Base-by-base conservation (phyloP, 176 grass and related monocot genomes). In the Rhynchospora breviuscula region DNA sequence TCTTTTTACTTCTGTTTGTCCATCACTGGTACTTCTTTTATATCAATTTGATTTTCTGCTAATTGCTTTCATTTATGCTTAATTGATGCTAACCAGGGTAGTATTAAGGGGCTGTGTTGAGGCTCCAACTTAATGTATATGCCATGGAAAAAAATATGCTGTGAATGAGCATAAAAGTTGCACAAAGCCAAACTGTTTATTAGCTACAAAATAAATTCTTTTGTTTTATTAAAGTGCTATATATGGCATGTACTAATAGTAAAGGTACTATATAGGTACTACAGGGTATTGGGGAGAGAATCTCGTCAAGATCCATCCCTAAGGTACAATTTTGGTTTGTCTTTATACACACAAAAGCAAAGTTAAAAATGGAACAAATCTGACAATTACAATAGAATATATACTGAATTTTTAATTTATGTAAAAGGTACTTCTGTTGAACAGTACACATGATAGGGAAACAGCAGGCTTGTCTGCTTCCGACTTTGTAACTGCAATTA, bases 391-490 rank as follows among this genome's bases (percentile, higher is more conserved):
- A 73, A 65, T 52, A 81, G 56, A 53, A 85, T 25, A 81, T 57
- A 58, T 64, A 63, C 43, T 11, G 33, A 25, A 49, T 68, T 79
- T 26, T 86, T 44, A 29, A 23, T 54, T 82, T 53, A 26, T 47
- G 46, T 84, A 81, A 9, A 64, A 97, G 95, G 92, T 97, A 59
- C 90, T 97, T 93, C 61, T 97, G 71, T 84, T 97, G 69, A 97
- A 97, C 86, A 92, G 95, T 59, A 92, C 89, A 59, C 95, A 94
- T 87, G 95, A 97, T 86, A 94, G 95, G 92, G 95, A 97, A 88
- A 93, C 92, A 74, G 79, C 63, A 81, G 92, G 95, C 3, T 75
- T 94, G 69, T 85, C 79, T 79, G 87, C 95, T 83, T 97, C 92
- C 80, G 90, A 85, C 35, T 97, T 94, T 88, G 95, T 94, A 49